Base-by-base conservation (phyloP, 148 eudicot species). In the Chenopodium quinoa region DNA sequence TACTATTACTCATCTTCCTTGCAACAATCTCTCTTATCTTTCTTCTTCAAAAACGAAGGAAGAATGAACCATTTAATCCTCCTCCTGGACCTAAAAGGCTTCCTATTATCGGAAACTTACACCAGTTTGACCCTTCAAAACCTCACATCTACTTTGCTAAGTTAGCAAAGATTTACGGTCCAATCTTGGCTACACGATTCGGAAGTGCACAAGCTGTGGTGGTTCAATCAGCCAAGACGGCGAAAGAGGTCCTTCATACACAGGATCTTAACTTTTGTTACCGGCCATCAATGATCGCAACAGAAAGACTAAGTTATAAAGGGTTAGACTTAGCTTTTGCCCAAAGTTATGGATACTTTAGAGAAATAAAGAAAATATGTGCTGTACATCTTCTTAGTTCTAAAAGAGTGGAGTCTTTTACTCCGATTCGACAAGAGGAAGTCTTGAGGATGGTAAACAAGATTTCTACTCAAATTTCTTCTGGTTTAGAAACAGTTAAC, bases 261-360 rank as follows among this genome's bases (percentile, higher is more conserved):
- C 86, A 81, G 3, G 86, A 84, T 44, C 78, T 70, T 2, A 77
- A 66, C 81, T 81, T 84, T 14, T 84, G 84, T 68, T 63, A 76
- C 17, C 72, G 87, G 32, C 87, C 87, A 54, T 4, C 34, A 0
- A 32, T 81, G 48, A 25, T 73, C 1, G 75, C 70, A 4, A 48
- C 29, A 1, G 82, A 73, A 29, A 85, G 29, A 34, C 79, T 85
- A n/a, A 81, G 65, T 52, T 75, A 75, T 32, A 58, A 58, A 19
- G 64, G 64, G 12, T 75, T 58, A 32, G 78, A 75, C 66, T 19
- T 75, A 52, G 40, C 66, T 75, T 75, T 75, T 52, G 66, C 65
- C 4, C 47, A 54, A 4, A 31, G 27, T 14, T 0, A 1, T 29
- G 65, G 16, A 4, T 52, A 32, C 19, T 75, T 75, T 13, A 56